Percentiles rank a stretch among this genome's conserved stretches.
Evolutionary conservation across 306 rosid species (phyloP).

Genomic region (Senna siamea): DNA sequence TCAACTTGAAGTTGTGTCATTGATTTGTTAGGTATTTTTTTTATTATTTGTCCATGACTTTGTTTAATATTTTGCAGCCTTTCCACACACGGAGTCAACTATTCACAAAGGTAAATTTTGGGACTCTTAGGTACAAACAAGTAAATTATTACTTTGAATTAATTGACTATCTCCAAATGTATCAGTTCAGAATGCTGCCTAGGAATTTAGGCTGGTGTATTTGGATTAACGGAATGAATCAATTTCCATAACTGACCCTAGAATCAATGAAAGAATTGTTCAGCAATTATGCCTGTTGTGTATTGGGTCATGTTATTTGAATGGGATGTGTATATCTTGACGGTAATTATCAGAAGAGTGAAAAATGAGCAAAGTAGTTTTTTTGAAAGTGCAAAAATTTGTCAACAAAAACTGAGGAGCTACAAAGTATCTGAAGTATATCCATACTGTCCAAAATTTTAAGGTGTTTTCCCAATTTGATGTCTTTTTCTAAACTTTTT

Average conservation of each 20-base stretch:
- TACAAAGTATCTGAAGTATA: slow-evolving; percentile 21
- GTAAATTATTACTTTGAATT: slow-evolving; percentile 16
- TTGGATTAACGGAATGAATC: slow-evolving; percentile 5
- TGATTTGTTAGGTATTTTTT: neutral
- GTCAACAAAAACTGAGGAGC: neutral
- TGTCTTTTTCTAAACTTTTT: slow-evolving; percentile 19
- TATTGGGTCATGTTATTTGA: neutral
- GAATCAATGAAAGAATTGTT: slow-evolving; percentile 4
- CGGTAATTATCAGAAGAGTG: neutral
- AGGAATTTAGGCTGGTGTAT: slow-evolving; percentile 22
- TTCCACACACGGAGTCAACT: slow-evolving; percentile 79
- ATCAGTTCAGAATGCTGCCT: slow-evolving; percentile 28
- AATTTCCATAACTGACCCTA: neutral
- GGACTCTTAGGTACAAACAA: neutral
- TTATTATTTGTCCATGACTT: slow-evolving; percentile 17
- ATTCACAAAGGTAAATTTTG: slow-evolving; percentile 73
- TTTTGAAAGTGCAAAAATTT: neutral
- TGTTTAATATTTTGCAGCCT: slow-evolving; percentile 73
- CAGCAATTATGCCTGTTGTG: neutral
- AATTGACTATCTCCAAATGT: slow-evolving; percentile 12
- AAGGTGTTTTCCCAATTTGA: slow-evolving; percentile 12
- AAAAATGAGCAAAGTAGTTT: slow-evolving; percentile 7
- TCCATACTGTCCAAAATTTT: slow-evolving; percentile 19
- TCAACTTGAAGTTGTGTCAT: slow-evolving; percentile 24
- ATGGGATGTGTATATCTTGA: slow-evolving; percentile 1